Evolutionary conservation across 2,329 filamentous ascomycete species (phyloP), one percentile per base, ranked within the genome.

Genomic region (Sarocladium kiliense): DNA sequence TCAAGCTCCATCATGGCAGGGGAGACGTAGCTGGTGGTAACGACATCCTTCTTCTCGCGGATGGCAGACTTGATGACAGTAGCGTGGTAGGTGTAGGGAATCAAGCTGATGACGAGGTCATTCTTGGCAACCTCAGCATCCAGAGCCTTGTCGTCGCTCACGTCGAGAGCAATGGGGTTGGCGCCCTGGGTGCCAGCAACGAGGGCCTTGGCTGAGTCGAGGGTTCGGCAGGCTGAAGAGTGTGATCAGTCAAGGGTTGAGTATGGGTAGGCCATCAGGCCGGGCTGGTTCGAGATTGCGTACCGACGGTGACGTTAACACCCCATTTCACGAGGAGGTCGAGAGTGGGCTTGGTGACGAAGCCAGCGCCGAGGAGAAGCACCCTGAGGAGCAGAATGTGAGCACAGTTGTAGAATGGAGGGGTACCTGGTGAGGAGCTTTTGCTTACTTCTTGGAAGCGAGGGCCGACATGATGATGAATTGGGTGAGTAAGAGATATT

Each of bases 1-100:
- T 97, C 88, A 53, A 97, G 84, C 77, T 92, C 93, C 75, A 87
- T 74, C 91, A 97, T 97, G 61, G 90, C 89, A 3, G 91, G 91
- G 3, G 89, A 95, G 62, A 96, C 89, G 69, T 97, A 97, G 61
- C 85, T 91, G 27, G 93, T 97, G 57, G 93, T 97, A 67, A 97
- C 92, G 58, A 97, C 91, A 77, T 97, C 78, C 82, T 93, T 96
- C 88, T 96, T 97, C 66, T 87, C 82, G 66, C 87, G 84, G 75
- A 97, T 97, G 60, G 91, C 93, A 34, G 88, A 86, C 81, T 96
- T 93, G 83, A 97, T 95, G 65, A 97, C 91, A 55, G 81, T 79
- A 45, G 87, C 89, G 73, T 96, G 91, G 81, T 85, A 90, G 58
- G 85, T 95, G 77, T 97, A 97, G 53, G 93, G 93, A 64, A 97